A percentile compares a stretch with the other conserved stretches of the same genome.
phyloP scores from a whole-genome alignment of 2,329 filamentous ascomycete genomes.

The Verticillium longisporum region DNA sequence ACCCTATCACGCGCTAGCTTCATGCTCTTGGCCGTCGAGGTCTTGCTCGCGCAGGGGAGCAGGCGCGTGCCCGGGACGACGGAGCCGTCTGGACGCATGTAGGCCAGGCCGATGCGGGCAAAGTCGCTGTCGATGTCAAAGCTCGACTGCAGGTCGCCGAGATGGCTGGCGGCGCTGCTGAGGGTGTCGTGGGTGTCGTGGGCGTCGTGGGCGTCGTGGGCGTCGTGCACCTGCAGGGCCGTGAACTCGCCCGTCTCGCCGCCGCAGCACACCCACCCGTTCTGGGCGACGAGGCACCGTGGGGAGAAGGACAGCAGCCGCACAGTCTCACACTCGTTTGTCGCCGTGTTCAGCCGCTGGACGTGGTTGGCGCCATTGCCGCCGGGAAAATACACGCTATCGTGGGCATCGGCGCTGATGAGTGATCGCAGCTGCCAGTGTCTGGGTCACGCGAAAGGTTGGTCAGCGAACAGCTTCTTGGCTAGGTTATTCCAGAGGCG shows the following conservation, averaged over 20 bases:
- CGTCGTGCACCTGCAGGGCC: slow-evolving; percentile 58
- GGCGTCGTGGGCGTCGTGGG: background rate
- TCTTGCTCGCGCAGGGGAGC: slow-evolving; percentile 21
- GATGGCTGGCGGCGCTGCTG: too few species aligned
- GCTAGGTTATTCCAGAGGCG: background rate
- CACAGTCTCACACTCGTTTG: slow-evolving; percentile 65
- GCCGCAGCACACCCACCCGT: slow-evolving; percentile 86
- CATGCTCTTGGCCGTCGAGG: slow-evolving; percentile 40
- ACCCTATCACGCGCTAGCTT: slow-evolving; percentile 54
- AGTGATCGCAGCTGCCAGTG: slow-evolving; percentile 89
- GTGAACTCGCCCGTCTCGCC: slow-evolving; percentile 85
- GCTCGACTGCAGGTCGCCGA: background rate
- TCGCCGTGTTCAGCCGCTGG: slow-evolving; percentile 62
- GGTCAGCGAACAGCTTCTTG: background rate
- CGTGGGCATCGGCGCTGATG: slow-evolving; percentile 70
- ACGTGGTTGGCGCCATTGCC: slow-evolving; percentile 59
- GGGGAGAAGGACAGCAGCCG: slow-evolving; percentile 66
- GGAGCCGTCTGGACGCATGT: slow-evolving; percentile 19
- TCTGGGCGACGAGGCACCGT: slow-evolving; percentile 79
- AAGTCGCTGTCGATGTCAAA: slow-evolving; percentile 17
- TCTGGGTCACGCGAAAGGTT: slow-evolving; percentile 32
- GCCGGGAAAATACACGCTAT: slow-evolving; percentile 79
- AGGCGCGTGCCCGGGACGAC: slow-evolving; percentile 17
- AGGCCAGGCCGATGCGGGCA: slow-evolving; percentile 14
- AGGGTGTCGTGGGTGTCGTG: too few species aligned